Conservation (phyloP, 345 rosid species). For the Syzygium jambos region DNA sequence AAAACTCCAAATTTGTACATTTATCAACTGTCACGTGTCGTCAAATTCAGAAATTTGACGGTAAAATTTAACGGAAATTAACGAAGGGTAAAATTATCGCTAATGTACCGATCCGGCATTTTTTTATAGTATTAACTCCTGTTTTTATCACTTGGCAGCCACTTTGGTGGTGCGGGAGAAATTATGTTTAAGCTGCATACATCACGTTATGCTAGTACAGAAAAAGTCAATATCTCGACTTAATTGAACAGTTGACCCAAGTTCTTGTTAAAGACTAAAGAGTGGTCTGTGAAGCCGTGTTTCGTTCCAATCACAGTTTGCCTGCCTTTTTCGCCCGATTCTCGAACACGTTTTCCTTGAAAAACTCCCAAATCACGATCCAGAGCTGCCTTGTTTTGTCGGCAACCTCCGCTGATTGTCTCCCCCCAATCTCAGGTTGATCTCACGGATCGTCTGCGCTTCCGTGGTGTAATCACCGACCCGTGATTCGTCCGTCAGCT, state of each 20-base stretch:
- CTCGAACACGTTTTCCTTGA: background rate
- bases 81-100: too few species aligned
- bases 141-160: background rate
- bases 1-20: too few species aligned
- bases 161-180: background rate
- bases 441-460: background rate
- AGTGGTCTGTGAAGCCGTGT: background rate
- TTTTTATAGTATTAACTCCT: background rate
- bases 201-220: background rate
- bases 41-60: too few species aligned
- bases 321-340: background rate
- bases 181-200: background rate
- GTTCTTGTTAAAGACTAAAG: background rate
- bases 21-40: too few species aligned
- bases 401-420: background rate
- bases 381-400: background rate
- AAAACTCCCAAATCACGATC: background rate
- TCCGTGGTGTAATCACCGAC: background rate
- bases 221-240: constrained; percentile 1
- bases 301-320: background rate
- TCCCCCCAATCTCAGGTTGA: background rate
- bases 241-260: constrained; percentile 4
- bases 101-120: too few species aligned
- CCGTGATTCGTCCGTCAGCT: background rate
- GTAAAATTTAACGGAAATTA: too few species aligned